phyloP scores from a whole-genome alignment of 1,284 basidiomycete species.

The Paramarasmius palmivorus region DNA sequence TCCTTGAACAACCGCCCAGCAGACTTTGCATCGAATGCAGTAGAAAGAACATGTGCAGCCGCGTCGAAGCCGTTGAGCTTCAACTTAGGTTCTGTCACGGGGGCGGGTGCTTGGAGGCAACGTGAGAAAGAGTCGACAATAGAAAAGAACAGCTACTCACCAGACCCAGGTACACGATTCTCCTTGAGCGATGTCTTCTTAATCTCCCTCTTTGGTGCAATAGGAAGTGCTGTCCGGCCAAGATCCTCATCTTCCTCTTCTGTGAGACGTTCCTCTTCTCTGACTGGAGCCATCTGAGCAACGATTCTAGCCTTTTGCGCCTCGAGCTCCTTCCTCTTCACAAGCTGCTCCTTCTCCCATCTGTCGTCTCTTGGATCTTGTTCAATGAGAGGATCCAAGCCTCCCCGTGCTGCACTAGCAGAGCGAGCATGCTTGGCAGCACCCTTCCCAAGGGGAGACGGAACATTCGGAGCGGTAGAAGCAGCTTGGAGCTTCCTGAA shows the following conservation, averaged over 20 bases:
- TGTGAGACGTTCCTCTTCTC: slow-evolving; percentile 43
- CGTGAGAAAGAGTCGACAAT: slow-evolving; percentile 5
- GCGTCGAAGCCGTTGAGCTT: slow-evolving; percentile 65
- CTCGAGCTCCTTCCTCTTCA: slow-evolving; percentile 74
- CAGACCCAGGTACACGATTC: slow-evolving; percentile 20
- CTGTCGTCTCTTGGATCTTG: slow-evolving; percentile 43
- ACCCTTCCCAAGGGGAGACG: slow-evolving; percentile 38
- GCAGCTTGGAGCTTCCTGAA: slow-evolving; percentile 45
- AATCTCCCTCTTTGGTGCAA: slow-evolving; percentile 33
- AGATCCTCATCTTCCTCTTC: slow-evolving; percentile 34
- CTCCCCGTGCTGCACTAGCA: slow-evolving; percentile 20
- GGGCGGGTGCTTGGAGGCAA: slow-evolving; percentile 20
- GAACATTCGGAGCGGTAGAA: slow-evolving; percentile 27
- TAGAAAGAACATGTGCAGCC: slow-evolving; percentile 62
- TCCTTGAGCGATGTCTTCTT: slow-evolving; percentile 31
- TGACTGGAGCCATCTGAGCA: slow-evolving; percentile 80
- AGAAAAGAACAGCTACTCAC: too few relatives aligned
- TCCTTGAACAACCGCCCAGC: slow-evolving; percentile 63
- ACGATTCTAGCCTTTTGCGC: slow-evolving; percentile 88
- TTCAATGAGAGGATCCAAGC: slow-evolving; percentile 51
- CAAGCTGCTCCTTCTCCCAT: slow-evolving; percentile 47
- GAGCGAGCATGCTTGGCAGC: slow-evolving; percentile 13
- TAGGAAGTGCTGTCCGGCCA: slow-evolving; percentile 43
- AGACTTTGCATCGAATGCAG: slow-evolving; percentile 70
- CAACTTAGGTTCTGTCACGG: slow-evolving; percentile 24